Evolutionary conservation across 805 yeast genomes (phyloP).

Genomic region (Wickerhamia fluorescens): DNA sequence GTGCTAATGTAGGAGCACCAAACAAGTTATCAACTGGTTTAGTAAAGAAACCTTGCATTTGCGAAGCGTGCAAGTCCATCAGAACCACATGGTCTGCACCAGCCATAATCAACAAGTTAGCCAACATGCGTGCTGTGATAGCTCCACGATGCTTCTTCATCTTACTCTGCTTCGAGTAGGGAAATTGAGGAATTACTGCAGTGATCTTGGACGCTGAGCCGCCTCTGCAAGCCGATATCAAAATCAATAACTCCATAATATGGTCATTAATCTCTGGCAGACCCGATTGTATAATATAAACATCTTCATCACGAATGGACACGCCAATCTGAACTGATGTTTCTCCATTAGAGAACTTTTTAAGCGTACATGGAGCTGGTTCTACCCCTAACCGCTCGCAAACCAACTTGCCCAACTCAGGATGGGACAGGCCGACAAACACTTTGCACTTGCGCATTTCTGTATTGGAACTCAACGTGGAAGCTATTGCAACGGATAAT

Average conservation of each 20-base stretch:
- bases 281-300: slow-evolving; percentile 84
- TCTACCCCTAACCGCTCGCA: slow-evolving; percentile 88
- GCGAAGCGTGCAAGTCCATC: slow-evolving; percentile 94
- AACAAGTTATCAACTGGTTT: slow-evolving; percentile 95
- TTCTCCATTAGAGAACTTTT: slow-evolving; percentile 95
- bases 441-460: slow-evolving; percentile 94
- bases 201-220: slow-evolving; percentile 98
- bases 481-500: too few species aligned
- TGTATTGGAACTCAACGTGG: too few species aligned
- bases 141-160: slow-evolving; percentile 99
- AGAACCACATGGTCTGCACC: slow-evolving; percentile 99
- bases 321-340: slow-evolving; percentile 94
- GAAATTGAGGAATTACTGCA: slow-evolving; percentile 96
- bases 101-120: slow-evolving; percentile 91
- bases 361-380: slow-evolving; percentile 86
- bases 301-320: slow-evolving; percentile 95
- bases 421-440: slow-evolving; percentile 95
- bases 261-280: slow-evolving; percentile 86
- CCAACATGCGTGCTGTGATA: slow-evolving; percentile 96
- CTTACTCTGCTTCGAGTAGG: slow-evolving; percentile 93
- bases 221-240: slow-evolving; percentile 93
- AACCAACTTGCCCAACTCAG: slow-evolving; percentile 83
- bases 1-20: slow-evolving; percentile 93
- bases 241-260: slow-evolving; percentile 89
- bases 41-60: slow-evolving; percentile 98